phyloP scores from a whole-genome alignment of 73 alveolate genomes.

The Tetrahymena elliotti region DNA sequence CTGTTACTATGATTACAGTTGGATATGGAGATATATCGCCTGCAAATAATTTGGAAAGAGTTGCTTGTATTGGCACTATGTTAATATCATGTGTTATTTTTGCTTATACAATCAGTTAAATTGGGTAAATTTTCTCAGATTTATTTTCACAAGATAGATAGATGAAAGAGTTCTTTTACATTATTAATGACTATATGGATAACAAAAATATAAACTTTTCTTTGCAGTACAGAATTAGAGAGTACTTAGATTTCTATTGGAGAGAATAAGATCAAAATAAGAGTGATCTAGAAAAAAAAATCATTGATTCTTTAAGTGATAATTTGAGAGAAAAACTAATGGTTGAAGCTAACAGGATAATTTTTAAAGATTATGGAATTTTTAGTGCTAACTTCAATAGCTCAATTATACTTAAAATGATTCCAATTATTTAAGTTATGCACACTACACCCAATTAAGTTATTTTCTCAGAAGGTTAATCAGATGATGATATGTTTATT shows the following conservation, averaged over 20 bases:
- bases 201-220: neutral
- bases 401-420: neutral
- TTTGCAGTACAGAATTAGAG: neutral
- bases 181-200: neutral
- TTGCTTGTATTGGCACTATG: neutral
- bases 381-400: neutral
- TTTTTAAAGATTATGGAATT: neutral
- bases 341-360: neutral
- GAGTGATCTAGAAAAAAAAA: neutral
- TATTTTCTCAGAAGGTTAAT: neutral
- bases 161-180: neutral
- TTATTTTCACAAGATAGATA: neutral
- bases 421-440: neutral
- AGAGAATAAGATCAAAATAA: neutral
- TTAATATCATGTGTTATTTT: neutral
- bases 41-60: neutral
- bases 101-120: neutral
- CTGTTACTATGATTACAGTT: neutral
- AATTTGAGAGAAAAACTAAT: neutral
- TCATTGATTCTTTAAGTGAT: neutral
- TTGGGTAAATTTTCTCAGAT: neutral
- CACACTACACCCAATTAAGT: neutral
- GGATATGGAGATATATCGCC: neutral
- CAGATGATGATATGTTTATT: neutral
- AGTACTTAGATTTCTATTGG: neutral